Evolutionary conservation across 129 eudicot species (phyloP), one percentile per base, ranked within the genome.

Genomic region (Rutidosis leptorrhynchoides): DNA sequence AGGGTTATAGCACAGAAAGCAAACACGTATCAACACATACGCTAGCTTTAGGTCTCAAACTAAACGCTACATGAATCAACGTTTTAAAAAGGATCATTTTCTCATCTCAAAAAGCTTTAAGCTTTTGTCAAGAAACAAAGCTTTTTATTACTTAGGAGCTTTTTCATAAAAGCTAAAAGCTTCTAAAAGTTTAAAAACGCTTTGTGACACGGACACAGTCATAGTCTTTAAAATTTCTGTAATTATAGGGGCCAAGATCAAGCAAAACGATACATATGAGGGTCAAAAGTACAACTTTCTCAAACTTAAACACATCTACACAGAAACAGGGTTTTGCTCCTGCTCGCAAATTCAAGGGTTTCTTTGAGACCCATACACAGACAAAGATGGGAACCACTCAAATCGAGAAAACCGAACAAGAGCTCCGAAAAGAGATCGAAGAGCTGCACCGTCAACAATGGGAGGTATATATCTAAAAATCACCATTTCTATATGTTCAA

Each of bases 381-480:
- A 24, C 69, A 58, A 58, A 28, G 58, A 91, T 88, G 96, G 90
- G 80, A 57, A 88, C 82, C 70, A 81, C 80, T 68, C 81, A 66
- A 33, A 85, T 83, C 25, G 98, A 93, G 68, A 88, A 93, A 85
- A 93, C 98, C 0, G 95, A 88, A 64, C 81, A 85, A 57, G 95
- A 85, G 61, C 98, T 93, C 21, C 98, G 95, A 23, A 84, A 84
- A 49, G 98, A 93, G 85, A 81, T 93, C 83, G 95, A 82, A 25
- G 98, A 89, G 48, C 89, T 93, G 27, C 76, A 84, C 23, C 96
- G 96, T 56, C 95, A 93, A 74, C 91, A 84, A 68, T 83, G 98
- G 76, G 87, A 92, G 96, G 98, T 78, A 70, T 24, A 48, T 5
- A n/a, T 6, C 10, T 16, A 1, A 22, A 27, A 45, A 17, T 14